A percentile compares a stretch with the other conserved stretches of the same genome.
Conservation (phyloP, 805 yeast species). For the Candida broadrunensis region DNA sequence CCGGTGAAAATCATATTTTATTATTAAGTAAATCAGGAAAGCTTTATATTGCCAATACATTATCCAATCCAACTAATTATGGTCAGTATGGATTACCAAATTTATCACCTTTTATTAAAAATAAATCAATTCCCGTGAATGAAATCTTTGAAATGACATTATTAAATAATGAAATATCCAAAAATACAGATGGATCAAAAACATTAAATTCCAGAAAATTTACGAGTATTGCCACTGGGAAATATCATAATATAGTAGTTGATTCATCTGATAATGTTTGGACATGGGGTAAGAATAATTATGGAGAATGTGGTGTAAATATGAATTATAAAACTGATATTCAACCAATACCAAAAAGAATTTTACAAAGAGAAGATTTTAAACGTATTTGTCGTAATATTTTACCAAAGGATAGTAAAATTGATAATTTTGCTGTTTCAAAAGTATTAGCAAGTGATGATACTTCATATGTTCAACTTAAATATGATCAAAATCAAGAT, state of each 20-base stretch:
- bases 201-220: conserved; percentile 43
- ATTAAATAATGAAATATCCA: conserved; percentile 47
- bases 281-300: conserved; percentile 82
- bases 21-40: conserved; percentile 57
- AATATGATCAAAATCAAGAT: conserved; percentile 15
- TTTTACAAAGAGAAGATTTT: conserved; percentile 13
- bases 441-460: conserved; percentile 70
- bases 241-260: conserved; percentile 66
- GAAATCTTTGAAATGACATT: conserved; percentile 48
- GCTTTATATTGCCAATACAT: conserved; percentile 63
- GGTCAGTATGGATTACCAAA: conserved; percentile 88
- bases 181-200: conserved; percentile 15
- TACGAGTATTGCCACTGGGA: conserved; percentile 67
- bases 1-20: conserved; percentile 72
- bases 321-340: conserved; percentile 64
- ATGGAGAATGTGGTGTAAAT: conserved; percentile 80
- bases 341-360: conserved; percentile 64
- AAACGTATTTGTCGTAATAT: conserved; percentile 21
- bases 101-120: conserved; percentile 59
- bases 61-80: conserved; percentile 37
- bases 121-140: conserved; percentile 19
- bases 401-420: conserved; percentile 14
- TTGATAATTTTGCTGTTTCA: conserved; percentile 43
- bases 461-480: conserved; percentile 37
- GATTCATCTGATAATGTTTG: conserved; percentile 68